Percentiles rank a stretch among this genome's conserved stretches.
Conservation (phyloP, 1,139 yeast genomes). For the Taphrina deformans region DNA sequence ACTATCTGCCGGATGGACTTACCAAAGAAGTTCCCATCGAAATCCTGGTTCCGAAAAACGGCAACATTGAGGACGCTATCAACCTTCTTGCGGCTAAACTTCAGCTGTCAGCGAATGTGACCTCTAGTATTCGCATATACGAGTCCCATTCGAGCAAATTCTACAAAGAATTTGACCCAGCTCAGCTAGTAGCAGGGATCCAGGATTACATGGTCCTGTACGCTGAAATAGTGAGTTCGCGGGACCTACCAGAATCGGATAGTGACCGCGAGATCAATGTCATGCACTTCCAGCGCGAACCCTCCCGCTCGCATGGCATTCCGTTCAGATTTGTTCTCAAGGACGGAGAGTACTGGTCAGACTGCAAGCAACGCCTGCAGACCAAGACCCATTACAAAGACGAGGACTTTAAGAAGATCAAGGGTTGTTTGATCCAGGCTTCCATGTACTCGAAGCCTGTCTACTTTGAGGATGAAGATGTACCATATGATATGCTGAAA, state of each 20-base stretch:
- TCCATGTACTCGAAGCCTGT: conserved; percentile 52
- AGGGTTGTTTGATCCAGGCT: conserved; percentile 52
- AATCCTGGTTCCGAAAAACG: conserved; percentile 63
- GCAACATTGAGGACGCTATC: conserved; percentile 60
- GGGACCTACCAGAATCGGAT: conserved; percentile 43
- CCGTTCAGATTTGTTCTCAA: conserved; percentile 73
- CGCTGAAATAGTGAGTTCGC: conserved; percentile 45
- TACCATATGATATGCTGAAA: conserved; percentile 58
- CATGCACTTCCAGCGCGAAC: conserved; percentile 75
- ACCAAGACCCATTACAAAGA: conserved; percentile 69
- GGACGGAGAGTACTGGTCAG: conserved; percentile 62
- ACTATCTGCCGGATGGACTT: conserved; percentile 46
- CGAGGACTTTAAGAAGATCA: conserved; percentile 73
- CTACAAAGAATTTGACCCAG: conserved; percentile 40
- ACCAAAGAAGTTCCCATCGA: conserved; percentile 62
- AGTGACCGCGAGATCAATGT: conserved; percentile 51
- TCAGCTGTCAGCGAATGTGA: conserved; percentile 54
- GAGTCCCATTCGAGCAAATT: conserved; percentile 48
- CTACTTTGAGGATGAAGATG: conserved; percentile 54
- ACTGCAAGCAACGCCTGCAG: conserved; percentile 70
- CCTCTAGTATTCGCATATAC: conserved; percentile 61
- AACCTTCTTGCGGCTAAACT: conserved; percentile 59
- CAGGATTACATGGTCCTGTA: conserved; percentile 42
- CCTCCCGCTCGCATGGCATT: conserved; percentile 73
- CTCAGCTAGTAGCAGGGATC: conserved; percentile 41